Base-by-base conservation (phyloP, 345 rosid genomes). In the Cardamine occulta region DNA sequence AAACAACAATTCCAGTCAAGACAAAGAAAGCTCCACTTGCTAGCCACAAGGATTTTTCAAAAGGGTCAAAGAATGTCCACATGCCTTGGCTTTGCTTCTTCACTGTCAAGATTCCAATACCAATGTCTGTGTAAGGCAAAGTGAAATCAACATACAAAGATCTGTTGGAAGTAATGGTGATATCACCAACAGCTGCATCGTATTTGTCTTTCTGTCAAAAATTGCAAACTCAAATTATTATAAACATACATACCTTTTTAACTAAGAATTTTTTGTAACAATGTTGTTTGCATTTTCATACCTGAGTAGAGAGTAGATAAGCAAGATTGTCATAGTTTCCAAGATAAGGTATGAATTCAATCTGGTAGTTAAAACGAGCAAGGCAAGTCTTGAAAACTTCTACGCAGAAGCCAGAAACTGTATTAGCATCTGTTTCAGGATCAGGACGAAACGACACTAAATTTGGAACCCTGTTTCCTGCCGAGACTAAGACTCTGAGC, bases 361-460 rank as follows among this genome's bases (percentile, higher is more conserved):
- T 61, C 53, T 51, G 39, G 47, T 73, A 75, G 42, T 80, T 56
- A 34, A 63, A 66, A 52, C 57, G 39, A 19, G 71, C 63, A 37
- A 78, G 13, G 8, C 73, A 83, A 8, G 80, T 76, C 49, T 42
- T 52, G 79, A 83, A 80, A 37, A 83, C 85, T 31, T 85, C 86
- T 45, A 68, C 55, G 37, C 82, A 83, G 73, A 70, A 83, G 7
- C 88, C 85, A 29, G 60, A 65, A 2, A 63, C 76, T 8, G 1
- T 44, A 32, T 28, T 47, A 4, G 19, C 10, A 55, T 64, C 75
- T 2, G 77, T 78, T 40, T 40, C 47, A 17, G 73, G 75, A 77
- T 81, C 69, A 47, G 10, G 21, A 55, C 8, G 31, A 6, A 77
- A 55, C 0, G 47, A 37, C 10, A 85, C 47, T 0, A 85, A 74